A percentile compares a stretch with the other conserved stretches of the same genome.
phyloP scores from a whole-genome alignment of 2,329 filamentous ascomycete genomes.

The Phialophora expanda region DNA sequence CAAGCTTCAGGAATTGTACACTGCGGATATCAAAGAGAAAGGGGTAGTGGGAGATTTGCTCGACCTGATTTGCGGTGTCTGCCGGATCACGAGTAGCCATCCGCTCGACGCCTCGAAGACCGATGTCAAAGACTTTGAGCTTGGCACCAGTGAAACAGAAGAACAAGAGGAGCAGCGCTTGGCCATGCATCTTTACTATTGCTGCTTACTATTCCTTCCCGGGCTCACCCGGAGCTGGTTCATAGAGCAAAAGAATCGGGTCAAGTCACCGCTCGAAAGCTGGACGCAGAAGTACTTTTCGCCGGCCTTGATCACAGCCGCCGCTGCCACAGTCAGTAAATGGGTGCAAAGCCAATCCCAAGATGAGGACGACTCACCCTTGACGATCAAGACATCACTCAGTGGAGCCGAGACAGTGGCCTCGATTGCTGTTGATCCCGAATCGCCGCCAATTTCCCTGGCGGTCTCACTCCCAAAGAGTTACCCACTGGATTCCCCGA shows the following conservation, averaged over 20 bases:
- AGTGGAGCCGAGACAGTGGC: conserved; percentile 78
- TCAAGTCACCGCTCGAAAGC: conserved; percentile 77
- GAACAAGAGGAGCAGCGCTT: conserved; percentile 82
- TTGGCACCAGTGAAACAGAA: conserved; percentile 59
- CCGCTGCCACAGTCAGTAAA: conserved; percentile 48
- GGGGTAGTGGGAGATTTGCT: conserved; percentile 70
- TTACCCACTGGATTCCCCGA: conserved; percentile 81
- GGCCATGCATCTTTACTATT: conserved; percentile 83
- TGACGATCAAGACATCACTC: conserved; percentile 73
- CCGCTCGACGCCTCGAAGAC: conserved; percentile 73
- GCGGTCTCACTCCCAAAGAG: conserved; percentile 77
- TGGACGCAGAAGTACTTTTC: conserved; percentile 80
- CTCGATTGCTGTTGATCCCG: conserved; percentile 86
- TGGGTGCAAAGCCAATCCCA: conserved; percentile 49
- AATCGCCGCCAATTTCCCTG: conserved; percentile 79
- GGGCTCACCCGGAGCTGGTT: conserved; percentile 84
- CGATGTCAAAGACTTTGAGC: conserved; percentile 68
- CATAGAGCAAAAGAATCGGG: conserved; percentile 75
- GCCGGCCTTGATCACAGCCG: conserved; percentile 49
- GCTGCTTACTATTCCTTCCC: conserved; percentile 76
- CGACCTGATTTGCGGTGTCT: conserved; percentile 80
- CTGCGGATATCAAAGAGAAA: conserved; percentile 75
- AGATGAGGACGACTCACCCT: conserved; percentile 58
- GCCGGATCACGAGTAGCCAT: conserved; percentile 76
- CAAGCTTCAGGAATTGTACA: conserved; percentile 81